Percentiles rank a stretch among this genome's conserved stretches.
Evolutionary conservation across 2,329 filamentous ascomycete species (phyloP).

Genomic region (Clonostachys solani): DNA sequence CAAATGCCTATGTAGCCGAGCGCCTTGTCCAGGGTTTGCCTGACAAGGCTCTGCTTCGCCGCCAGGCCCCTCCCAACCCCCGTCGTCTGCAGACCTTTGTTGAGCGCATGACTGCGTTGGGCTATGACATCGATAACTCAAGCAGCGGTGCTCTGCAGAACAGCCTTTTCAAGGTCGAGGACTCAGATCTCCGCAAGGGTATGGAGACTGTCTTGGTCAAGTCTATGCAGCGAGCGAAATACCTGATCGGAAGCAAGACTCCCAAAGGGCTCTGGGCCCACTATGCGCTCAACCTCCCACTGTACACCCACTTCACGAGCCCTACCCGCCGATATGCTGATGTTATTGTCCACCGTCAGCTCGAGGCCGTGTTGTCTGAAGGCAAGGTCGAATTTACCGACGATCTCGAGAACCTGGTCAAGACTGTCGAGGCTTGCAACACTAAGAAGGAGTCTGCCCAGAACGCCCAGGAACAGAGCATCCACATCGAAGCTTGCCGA

Average conservation of each 20-base stretch:
- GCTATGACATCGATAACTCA: slow-evolving; percentile 82
- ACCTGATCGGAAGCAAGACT: slow-evolving; percentile 81
- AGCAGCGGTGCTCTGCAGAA: slow-evolving; percentile 91
- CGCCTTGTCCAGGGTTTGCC: slow-evolving; percentile 75
- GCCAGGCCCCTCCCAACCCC: slow-evolving; percentile 80
- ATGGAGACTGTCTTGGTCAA: slow-evolving; percentile 97
- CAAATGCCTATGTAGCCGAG: slow-evolving; percentile 84
- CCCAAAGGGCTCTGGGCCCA: slow-evolving; percentile 76
- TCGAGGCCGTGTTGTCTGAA: slow-evolving; percentile 80
- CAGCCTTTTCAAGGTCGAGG: slow-evolving; percentile 90
- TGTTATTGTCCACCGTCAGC: slow-evolving; percentile 89
- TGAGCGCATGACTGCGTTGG: slow-evolving; percentile 88
- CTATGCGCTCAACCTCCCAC: slow-evolving; percentile 85
- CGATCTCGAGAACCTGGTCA: slow-evolving; percentile 81
- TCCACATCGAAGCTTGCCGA: slow-evolving; percentile 96
- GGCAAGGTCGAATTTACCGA: slow-evolving; percentile 82
- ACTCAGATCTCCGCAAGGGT: slow-evolving; percentile 86
- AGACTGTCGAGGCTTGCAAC: slow-evolving; percentile 94
- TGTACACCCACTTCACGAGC: slow-evolving; percentile 97
- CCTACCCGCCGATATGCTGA: slow-evolving; percentile 94
- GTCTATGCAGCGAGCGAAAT: slow-evolving; percentile 94
- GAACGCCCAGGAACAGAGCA: slow-evolving; percentile 96
- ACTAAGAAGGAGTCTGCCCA: slow-evolving; percentile 99
- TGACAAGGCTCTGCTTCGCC: slow-evolving; percentile 87
- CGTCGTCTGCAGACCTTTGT: slow-evolving; percentile 86